These are phyloP conservation scores for Barnettozyma vustinii DNA, from an alignment of 805 yeast genomes.

Conservation along the genomic window DNA sequence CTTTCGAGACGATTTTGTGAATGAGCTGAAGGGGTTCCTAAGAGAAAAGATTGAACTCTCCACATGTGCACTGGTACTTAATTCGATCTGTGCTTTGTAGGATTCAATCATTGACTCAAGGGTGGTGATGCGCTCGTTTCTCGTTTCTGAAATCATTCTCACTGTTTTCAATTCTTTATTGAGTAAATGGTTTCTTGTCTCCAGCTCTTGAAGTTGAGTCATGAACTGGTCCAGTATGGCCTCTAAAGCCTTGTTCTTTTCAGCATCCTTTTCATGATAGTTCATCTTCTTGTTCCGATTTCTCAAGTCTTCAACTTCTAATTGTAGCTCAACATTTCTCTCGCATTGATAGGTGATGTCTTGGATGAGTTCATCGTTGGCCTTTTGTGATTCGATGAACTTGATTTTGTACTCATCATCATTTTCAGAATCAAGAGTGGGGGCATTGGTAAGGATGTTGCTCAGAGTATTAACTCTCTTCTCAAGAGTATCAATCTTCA, in stretches of 20 bases:
- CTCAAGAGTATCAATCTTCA: conserved; percentile 4
- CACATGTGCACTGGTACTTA: conserved; percentile 5
- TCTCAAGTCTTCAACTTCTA: conserved; percentile 35
- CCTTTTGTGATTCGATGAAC: conserved; percentile 16
- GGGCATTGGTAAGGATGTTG: conserved; percentile 10
- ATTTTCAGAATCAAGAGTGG: conserved; percentile 5
- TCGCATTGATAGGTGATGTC: conserved; percentile 26
- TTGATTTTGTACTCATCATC: conserved; percentile 3
- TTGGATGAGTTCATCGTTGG: conserved; percentile 16
- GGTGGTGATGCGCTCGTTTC: conserved; percentile 51
- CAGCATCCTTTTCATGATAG: conserved; percentile 27
- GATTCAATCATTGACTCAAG: conserved; percentile 45
- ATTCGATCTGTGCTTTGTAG: conserved; percentile 32
- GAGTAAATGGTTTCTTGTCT: conserved; percentile 52
- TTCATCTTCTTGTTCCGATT: conserved; percentile 21
- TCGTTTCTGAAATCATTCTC: conserved; percentile 50
- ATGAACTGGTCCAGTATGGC: conserved; percentile 52
- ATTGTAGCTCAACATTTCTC: conserved; percentile 35
- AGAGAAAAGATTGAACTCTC: conserved; percentile 13
- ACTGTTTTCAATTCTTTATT: conserved; percentile 51
- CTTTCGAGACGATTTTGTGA: conserved; percentile 5
- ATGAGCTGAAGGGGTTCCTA: conserved; percentile 14
- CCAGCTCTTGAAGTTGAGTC: conserved; percentile 55
- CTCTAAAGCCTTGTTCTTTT: conserved; percentile 49
- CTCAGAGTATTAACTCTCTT: conserved; percentile 15